phyloP scores from a whole-genome alignment of 208 protist genomes.

The Leishmania arabica region DNA sequence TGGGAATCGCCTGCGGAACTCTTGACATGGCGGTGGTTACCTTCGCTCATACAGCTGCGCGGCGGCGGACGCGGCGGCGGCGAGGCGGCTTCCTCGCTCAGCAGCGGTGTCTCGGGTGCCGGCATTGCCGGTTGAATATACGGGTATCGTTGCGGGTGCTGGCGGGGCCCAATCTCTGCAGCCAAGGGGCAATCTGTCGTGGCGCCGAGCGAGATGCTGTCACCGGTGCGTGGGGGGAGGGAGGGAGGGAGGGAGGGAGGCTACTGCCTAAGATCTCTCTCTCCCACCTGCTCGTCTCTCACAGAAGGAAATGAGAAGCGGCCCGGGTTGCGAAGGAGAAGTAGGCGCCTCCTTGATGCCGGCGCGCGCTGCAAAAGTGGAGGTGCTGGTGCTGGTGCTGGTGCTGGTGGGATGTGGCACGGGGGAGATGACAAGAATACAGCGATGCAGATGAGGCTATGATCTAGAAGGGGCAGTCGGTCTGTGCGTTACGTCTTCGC shows the following conservation, averaged over 20 bases:
- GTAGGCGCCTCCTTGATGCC: not conserved
- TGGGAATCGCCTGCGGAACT: not conserved
- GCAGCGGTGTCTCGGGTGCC: not conserved
- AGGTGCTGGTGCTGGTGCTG: not conserved
- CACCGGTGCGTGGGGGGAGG: not conserved
- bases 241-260: not conserved
- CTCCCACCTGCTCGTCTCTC: not conserved
- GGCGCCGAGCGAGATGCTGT: not conserved
- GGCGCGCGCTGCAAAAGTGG: not conserved
- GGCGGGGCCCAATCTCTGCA: not conserved
- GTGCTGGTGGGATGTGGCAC: not conserved
- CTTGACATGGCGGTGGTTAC: not conserved
- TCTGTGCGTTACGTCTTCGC: not conserved
- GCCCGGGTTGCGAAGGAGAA: not conserved
- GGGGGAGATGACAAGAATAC: not conserved
- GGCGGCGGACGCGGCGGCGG: slow-evolving; percentile 28
- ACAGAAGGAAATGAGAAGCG: not conserved
- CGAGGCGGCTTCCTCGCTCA: slow-evolving; percentile 10
- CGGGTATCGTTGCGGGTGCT: not conserved
- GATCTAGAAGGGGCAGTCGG: not conserved
- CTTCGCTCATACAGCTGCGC: not conserved
- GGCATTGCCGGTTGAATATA: not conserved
- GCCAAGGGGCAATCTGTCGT: not conserved
- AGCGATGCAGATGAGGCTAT: not conserved
- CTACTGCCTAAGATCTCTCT: not conserved